phyloP scores from a whole-genome alignment of 2,329 filamentous ascomycete species.

The Fusarium anguioides region DNA sequence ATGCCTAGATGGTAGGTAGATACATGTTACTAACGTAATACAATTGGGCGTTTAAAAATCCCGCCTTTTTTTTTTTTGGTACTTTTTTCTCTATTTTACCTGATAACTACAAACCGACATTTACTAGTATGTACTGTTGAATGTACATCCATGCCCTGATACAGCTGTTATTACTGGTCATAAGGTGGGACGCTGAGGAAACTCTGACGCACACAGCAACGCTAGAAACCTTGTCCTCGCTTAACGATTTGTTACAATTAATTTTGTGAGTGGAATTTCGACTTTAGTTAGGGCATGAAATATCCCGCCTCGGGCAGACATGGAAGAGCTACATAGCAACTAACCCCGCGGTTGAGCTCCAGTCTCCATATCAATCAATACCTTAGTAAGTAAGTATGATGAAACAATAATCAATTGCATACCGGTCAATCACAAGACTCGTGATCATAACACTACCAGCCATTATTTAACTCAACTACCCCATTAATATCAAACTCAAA shows the following conservation, averaged over 20 bases:
- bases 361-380: neutral
- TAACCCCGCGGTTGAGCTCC: conserved; percentile 29
- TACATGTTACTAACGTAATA: conserved; percentile 1
- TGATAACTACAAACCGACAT: neutral
- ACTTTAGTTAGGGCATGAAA: conserved; percentile 38
- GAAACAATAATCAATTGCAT: no score
- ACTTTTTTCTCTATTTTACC: conserved; percentile 9
- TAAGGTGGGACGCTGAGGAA: conserved; percentile 30
- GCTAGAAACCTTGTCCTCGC: conserved; percentile 35
- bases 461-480: neutral
- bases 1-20: no score
- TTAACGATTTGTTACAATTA: conserved; percentile 35
- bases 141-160: conserved; percentile 1
- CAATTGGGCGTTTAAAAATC: conserved; percentile 32
- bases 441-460: neutral
- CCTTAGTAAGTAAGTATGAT: no score
- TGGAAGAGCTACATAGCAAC: neutral
- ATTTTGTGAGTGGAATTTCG: conserved; percentile 36
- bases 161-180: conserved; percentile 16
- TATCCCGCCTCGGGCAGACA: neutral
- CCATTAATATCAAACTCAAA: conserved; percentile 7
- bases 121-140: conserved; percentile 6
- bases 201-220: conserved; percentile 33
- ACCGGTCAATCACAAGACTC: neutral
- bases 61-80: neutral